Base-by-base conservation (phyloP, 495 filamentous ascomycete genomes). In the Penicillium goetzii region DNA sequence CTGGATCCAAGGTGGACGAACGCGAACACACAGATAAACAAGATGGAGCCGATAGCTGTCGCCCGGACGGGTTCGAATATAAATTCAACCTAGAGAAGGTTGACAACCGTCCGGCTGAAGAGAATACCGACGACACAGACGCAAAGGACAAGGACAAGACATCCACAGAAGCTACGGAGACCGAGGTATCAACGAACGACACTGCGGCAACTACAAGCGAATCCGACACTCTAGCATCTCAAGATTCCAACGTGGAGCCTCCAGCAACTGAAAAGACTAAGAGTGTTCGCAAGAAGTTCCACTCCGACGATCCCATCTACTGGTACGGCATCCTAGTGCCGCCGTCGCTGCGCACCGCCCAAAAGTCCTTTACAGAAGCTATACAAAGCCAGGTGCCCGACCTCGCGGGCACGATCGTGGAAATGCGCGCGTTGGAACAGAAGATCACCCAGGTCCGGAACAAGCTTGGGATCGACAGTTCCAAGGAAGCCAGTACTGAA, bases 291-390 rank as follows among this genome's bases (percentile, higher is more conserved):
- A 71, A 71, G 49, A 74, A 69, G 40, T 68, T 71, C 32, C 72
- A 69, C 28, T 76, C 78, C 23, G 68, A 68, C 40, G 84, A 92
- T 68, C 89, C 90, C 6, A 78, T 92, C 47, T 74, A 81, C 36
- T 90, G 88, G 88, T 92, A 89, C 71, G 89, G 89, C 6, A 82
- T 92, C 38, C 74, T 92, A 0, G 81, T 86, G 10, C 86, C 90
- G 0, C 74, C 74, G 28, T 74, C 86, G 8, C 79, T 92, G 41
- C 84, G 87, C 54, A 76, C 70, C 25, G 88, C 89, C 0, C 89
- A 91, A 71, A 74, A 66, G 40, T 76, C 72, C 25, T 85, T 85
- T 54, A 78, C 70, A 12, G 68, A 68, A 21, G 81, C 71, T 17
- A 68, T 81, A 10, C 69, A 74, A 23, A 64, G 66, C 36, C 52